phyloP scores from a whole-genome alignment of 2,329 filamentous ascomycete species.

The Fusarium compactum region DNA sequence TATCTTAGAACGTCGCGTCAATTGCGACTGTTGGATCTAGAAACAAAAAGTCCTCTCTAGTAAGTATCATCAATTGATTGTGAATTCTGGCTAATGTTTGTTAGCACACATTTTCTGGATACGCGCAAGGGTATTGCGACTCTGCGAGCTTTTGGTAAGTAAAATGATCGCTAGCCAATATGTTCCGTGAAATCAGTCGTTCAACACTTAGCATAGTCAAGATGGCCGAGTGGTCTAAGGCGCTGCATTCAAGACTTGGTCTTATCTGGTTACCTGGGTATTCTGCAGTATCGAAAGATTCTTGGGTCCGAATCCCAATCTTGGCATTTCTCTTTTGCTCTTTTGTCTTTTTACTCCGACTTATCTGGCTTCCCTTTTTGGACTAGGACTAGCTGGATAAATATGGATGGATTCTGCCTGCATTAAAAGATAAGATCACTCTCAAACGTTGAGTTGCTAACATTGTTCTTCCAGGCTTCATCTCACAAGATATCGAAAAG shows the following conservation, averaged over 20 bases:
- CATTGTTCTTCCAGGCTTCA: background rate
- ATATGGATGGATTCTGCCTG: background rate
- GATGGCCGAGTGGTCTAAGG: background rate
- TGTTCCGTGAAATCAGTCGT: accelerated
- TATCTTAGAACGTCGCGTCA: slow-evolving; percentile 73
- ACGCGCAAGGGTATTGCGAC: slow-evolving; percentile 66
- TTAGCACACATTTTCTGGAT: slow-evolving; percentile 65
- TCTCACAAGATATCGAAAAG: slow-evolving; percentile 47
- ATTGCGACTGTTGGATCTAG: slow-evolving; percentile 69
- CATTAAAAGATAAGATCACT: background rate
- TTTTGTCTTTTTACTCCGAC: too few species aligned
- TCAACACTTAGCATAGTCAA: background rate
- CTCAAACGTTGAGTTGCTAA: background rate
- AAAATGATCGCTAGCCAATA: background rate
- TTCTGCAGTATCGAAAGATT: background rate
- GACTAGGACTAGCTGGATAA: too few species aligned
- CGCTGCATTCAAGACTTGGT: background rate
- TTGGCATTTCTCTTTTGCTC: background rate
- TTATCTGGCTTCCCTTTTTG: background rate
- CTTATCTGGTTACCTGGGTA: background rate
- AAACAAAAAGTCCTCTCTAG: slow-evolving; percentile 66
- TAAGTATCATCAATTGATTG: slow-evolving; percentile 2
- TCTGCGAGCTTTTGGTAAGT: slow-evolving; percentile 68
- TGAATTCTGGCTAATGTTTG: background rate
- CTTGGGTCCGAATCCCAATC: background rate